Base-by-base conservation (phyloP, 352 stramenopile species). In the Pythium sukuiense region DNA sequence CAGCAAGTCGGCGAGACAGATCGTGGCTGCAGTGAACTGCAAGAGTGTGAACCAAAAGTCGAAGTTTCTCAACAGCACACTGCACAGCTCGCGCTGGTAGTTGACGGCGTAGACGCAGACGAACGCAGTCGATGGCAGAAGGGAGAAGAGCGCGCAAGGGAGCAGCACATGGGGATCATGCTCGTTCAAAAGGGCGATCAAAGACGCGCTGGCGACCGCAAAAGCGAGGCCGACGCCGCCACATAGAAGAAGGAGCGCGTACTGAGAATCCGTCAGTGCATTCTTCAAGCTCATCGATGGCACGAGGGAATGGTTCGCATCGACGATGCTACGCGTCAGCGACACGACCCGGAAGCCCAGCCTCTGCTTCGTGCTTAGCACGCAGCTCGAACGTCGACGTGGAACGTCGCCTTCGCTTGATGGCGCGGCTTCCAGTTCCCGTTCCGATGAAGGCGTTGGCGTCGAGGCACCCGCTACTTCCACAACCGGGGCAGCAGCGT, bases 41-140 rank as follows among this genome's bases (percentile, higher is more conserved):
- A 71, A 33, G 5, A 39, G 33, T 24, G 20, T 24, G 50, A 67
- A 71, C 58, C 50, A 66, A 12, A 71, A 71, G 43, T 66, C 65
- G 41, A 71, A 65, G 41, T 71, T 71, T 18, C 53, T 27, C 50
- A 71, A 30, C 8, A 66, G 33, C 9, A 58, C 35, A 16, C 24
- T 33, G 2, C 54, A 30, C 6, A 71, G 18, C 5, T 71, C 57
- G 6, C 49, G 57, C 26, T 71, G 57, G 43, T 63, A 71, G 45
- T 66, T 55, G 13, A 49, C 35, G 7, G 58, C 65, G 46, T 52
- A 62, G 29, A 54, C 39, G 13, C 20, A 24, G 20, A 24, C 20
- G 20, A 24, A 24, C 20, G 20, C 20, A 24, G 20, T 24, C 20
- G 20, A 24, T 24, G 20, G 20, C 20, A 24, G 20, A 24, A 46